Conservation (phyloP, 2,329 filamentous ascomycete genomes). For the Colletotrichum salicis region DNA sequence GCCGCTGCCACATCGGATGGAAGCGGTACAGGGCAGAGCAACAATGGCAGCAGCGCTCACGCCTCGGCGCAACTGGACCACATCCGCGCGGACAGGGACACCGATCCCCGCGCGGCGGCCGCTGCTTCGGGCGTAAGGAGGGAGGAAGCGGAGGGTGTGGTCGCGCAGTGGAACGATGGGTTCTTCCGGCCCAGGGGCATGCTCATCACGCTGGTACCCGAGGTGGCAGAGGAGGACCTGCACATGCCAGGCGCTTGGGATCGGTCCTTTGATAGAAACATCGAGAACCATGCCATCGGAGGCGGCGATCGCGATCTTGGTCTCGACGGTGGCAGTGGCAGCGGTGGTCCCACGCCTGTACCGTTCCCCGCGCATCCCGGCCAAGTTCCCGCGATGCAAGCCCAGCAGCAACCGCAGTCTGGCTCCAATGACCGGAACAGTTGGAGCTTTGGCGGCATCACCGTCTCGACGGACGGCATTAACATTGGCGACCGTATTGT, state of each 20-base stretch:
- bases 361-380: conserved; percentile 10
- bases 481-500: conserved; percentile 55
- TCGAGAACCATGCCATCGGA: conserved; percentile 8
- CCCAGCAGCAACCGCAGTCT: conserved; percentile 19
- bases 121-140: conserved; percentile 3
- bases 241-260: conserved; percentile 48
- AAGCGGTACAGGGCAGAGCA: conserved; percentile 32
- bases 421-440: conserved; percentile 36
- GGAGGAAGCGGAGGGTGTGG: conserved; percentile 44
- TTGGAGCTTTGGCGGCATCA: conserved; percentile 51
- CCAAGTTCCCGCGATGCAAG: conserved; percentile 34
- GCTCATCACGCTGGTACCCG: conserved; percentile 48
- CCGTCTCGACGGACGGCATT: conserved; percentile 55
- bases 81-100: conserved; percentile 43
- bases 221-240: conserved; percentile 36
- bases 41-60: conserved; percentile 41
- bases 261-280: conserved; percentile 41
- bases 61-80: conserved; percentile 56
- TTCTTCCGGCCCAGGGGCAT: conserved; percentile 66
- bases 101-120: conserved; percentile 44
- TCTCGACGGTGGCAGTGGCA: background rate
- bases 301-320: background rate
- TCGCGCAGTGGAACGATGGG: conserved; percentile 66
- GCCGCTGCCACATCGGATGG: conserved; percentile 24
- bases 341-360: background rate